phyloP scores from a whole-genome alignment of 805 yeast genomes.

The Kuraishia cidri region DNA sequence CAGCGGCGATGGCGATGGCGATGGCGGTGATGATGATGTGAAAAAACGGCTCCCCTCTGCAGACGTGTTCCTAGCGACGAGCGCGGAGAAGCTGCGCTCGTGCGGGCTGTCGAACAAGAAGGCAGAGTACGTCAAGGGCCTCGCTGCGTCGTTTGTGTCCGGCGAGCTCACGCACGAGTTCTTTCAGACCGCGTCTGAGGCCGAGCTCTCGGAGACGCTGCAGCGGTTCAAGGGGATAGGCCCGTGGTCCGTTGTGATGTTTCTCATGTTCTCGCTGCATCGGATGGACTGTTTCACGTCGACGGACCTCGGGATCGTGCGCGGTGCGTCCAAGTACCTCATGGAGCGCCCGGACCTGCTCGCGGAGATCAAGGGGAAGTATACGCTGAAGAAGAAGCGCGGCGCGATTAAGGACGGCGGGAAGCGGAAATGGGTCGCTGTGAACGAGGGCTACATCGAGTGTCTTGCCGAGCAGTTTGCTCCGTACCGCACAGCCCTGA shows the following conservation, averaged over 20 bases:
- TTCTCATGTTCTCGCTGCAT: conserved; percentile 58
- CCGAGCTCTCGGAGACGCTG: conserved; percentile 38
- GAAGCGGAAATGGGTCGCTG: conserved; percentile 57
- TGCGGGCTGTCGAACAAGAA: conserved; percentile 70
- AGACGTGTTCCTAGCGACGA: conserved; percentile 25
- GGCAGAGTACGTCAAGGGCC: conserved; percentile 47
- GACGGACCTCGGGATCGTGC: conserved; percentile 77
- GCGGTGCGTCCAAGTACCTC: conserved; percentile 68
- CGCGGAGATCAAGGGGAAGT: conserved; percentile 29
- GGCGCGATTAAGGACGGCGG: conserved; percentile 29
- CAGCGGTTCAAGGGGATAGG: conserved; percentile 63
- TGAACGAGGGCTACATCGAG: conserved; percentile 49
- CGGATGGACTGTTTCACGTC: conserved; percentile 65
- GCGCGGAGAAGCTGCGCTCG: conserved; percentile 39
- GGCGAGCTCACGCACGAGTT: conserved; percentile 24
- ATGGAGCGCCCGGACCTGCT: conserved; percentile 40
- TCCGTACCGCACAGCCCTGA: conserved; percentile 63
- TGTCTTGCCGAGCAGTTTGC: conserved; percentile 46
- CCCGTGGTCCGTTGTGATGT: conserved; percentile 88
- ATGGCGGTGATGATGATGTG: too few relatives aligned
- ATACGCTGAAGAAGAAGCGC: conserved; percentile 22
- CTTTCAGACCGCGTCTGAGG: conserved; percentile 27
- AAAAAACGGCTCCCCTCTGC: conserved; percentile 46
- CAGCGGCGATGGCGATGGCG: conserved; percentile 12
- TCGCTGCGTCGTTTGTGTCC: conserved; percentile 42